phyloP scores from a whole-genome alignment of 2,329 filamentous ascomycete species.

The Emergomyces orientalis region DNA sequence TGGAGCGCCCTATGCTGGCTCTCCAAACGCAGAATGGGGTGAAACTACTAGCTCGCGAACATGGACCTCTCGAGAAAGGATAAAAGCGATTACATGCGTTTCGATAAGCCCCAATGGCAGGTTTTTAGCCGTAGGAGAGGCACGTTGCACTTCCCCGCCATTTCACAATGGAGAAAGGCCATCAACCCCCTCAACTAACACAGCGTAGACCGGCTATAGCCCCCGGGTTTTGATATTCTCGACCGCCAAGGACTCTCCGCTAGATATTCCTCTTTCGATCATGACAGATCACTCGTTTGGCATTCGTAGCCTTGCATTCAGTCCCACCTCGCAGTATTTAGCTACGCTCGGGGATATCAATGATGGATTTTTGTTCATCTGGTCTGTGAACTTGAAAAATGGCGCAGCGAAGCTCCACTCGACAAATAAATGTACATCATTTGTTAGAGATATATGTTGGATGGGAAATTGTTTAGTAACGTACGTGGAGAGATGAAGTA shows the following conservation, averaged over 20 bases:
- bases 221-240: slow-evolving; percentile 87
- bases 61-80: slow-evolving; percentile 81
- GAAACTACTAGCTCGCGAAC: slow-evolving; percentile 59
- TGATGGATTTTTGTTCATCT: slow-evolving; percentile 89
- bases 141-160: slow-evolving; percentile 26
- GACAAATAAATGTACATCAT: slow-evolving; percentile 88
- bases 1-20: slow-evolving; percentile 34
- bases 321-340: slow-evolving; percentile 72
- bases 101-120: slow-evolving; percentile 78
- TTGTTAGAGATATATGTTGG: slow-evolving; percentile 81
- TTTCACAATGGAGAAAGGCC: background rate
- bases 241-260: slow-evolving; percentile 62
- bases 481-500: slow-evolving; percentile 28
- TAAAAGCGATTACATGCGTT: slow-evolving; percentile 89
- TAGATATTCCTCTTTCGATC: slow-evolving; percentile 72
- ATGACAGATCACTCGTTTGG: slow-evolving; percentile 86
- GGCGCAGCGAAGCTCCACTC: slow-evolving; percentile 69
- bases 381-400: slow-evolving; percentile 73
- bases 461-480: slow-evolving; percentile 76
- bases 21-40: slow-evolving; percentile 42
- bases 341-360: slow-evolving; percentile 83
- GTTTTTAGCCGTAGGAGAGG: slow-evolving; percentile 83
- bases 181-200: slow-evolving; percentile 20
- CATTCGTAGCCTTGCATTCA: slow-evolving; percentile 82
- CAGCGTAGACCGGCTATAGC: slow-evolving; percentile 66